Conservation (phyloP, 257 asterid genomes). For the Phtheirospermum japonicum region DNA sequence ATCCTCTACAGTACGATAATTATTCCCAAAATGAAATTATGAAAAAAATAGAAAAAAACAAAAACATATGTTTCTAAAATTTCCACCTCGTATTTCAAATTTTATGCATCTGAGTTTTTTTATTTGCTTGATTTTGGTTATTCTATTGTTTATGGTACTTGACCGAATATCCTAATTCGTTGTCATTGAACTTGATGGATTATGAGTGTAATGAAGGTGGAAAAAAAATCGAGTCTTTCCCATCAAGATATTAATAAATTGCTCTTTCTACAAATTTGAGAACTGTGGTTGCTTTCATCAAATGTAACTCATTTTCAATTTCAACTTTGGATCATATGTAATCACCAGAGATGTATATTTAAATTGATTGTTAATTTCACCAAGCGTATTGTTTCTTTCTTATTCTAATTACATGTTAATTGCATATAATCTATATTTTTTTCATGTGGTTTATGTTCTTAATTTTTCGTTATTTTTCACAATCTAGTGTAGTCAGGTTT, state of each 20-base stretch:
- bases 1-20: slow-evolving; percentile 65
- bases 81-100: neutral
- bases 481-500: no score
- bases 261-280: neutral
- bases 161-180: no score
- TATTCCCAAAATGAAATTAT: neutral
- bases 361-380: slow-evolving; percentile 4
- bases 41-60: neutral
- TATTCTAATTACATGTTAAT: slow-evolving; percentile 6
- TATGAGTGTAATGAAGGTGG: no score
- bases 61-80: neutral
- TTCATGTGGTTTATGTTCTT: no score
- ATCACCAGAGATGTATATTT: slow-evolving; percentile 9
- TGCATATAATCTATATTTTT: no score
- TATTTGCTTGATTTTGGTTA: slow-evolving; percentile 6
- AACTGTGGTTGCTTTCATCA: slow-evolving; percentile 9
- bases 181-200: no score
- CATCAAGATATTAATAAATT: neutral
- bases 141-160: slow-evolving; percentile 12
- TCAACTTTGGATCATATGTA: neutral
- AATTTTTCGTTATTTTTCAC: no score
- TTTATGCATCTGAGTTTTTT: slow-evolving; percentile 4
- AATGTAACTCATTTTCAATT: neutral
- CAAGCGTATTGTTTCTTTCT: neutral
- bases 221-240: neutral